phyloP scores from a whole-genome alignment of 345 rosid genomes.

The Salix exigua region DNA sequence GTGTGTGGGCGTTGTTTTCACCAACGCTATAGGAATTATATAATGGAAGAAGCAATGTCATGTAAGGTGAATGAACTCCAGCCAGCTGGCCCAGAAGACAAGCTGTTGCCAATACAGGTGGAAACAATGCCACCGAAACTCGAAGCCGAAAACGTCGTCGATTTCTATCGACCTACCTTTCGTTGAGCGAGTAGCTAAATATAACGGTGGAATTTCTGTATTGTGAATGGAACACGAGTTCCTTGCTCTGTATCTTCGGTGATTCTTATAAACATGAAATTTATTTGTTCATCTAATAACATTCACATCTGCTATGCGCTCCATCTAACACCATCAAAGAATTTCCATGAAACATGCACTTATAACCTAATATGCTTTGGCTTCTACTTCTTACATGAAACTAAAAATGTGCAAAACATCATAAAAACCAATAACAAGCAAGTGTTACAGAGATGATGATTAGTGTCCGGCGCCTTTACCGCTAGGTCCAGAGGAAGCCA shows the following conservation, averaged over 20 bases:
- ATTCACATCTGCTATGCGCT: not conserved
- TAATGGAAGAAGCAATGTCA: too few species aligned
- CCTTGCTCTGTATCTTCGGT: not conserved
- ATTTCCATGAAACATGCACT: constrained; percentile 13
- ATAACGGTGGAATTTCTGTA: not conserved
- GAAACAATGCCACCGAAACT: not conserved
- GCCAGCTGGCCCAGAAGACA: not conserved
- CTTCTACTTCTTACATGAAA: not conserved
- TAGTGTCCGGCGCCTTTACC: constrained; percentile 77
- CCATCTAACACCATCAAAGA: constrained; percentile 18
- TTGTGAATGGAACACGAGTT: not conserved
- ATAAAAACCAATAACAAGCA: not conserved
- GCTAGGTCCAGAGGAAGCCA: constrained; percentile 74
- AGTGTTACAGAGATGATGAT: not conserved
- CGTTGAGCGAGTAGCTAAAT: not conserved
- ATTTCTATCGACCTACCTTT: not conserved
- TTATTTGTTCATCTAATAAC: not conserved
- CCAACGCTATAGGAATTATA: too few species aligned
- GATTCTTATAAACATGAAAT: not conserved
- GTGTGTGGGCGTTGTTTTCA: too few species aligned
- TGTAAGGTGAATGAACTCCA: not conserved
- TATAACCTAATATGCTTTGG: not conserved
- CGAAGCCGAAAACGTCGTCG: not conserved
- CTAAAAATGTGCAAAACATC: not conserved
- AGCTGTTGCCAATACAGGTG: not conserved